Conservation (phyloP, 2,329 filamentous ascomycete species). For the Clonostachys sp. region DNA sequence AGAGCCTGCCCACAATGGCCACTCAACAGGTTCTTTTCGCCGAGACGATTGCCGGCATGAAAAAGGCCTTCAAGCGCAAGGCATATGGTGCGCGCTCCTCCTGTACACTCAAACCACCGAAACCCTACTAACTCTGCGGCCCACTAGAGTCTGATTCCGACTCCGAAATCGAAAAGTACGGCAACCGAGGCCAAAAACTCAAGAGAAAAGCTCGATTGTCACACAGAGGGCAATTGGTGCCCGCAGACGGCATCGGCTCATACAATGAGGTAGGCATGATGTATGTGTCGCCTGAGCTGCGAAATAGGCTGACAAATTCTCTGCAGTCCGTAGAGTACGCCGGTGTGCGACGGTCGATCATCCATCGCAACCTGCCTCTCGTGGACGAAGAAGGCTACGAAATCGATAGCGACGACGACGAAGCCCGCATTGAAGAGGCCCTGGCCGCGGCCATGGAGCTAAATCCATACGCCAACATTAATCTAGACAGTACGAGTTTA, state of each 20-base stretch:
- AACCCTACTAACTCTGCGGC: slow-evolving; percentile 10
- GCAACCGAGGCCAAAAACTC: slow-evolving; percentile 75
- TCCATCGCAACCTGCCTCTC: slow-evolving; percentile 68
- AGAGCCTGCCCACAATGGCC: slow-evolving; percentile 23
- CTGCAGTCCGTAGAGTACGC: slow-evolving; percentile 66
- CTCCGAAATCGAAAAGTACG: slow-evolving; percentile 62
- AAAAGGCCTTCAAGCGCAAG: slow-evolving; percentile 61
- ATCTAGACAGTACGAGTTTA: slow-evolving; percentile 55
- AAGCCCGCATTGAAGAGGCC: slow-evolving; percentile 58
- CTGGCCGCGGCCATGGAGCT: slow-evolving; percentile 60
- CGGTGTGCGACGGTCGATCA: slow-evolving; percentile 67
- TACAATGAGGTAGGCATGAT: slow-evolving; percentile 61
- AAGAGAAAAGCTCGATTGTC: slow-evolving; percentile 71
- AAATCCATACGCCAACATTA: slow-evolving; percentile 70
- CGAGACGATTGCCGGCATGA: slow-evolving; percentile 65
- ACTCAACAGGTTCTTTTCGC: slow-evolving; percentile 58
- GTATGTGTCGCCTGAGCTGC: background rate
- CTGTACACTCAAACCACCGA: background rate
- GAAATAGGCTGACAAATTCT: slow-evolving; percentile 13
- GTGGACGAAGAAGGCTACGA: slow-evolving; percentile 77
- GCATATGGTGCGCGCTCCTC: slow-evolving; percentile 46
- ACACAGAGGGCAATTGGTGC: slow-evolving; percentile 64
- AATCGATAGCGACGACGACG: slow-evolving; percentile 67
- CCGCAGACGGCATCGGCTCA: slow-evolving; percentile 58
- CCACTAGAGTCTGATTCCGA: slow-evolving; percentile 72